Evolutionary conservation across 768 basidiomycete genomes (phyloP).

Genomic region (Saitozyma podzolica): DNA sequence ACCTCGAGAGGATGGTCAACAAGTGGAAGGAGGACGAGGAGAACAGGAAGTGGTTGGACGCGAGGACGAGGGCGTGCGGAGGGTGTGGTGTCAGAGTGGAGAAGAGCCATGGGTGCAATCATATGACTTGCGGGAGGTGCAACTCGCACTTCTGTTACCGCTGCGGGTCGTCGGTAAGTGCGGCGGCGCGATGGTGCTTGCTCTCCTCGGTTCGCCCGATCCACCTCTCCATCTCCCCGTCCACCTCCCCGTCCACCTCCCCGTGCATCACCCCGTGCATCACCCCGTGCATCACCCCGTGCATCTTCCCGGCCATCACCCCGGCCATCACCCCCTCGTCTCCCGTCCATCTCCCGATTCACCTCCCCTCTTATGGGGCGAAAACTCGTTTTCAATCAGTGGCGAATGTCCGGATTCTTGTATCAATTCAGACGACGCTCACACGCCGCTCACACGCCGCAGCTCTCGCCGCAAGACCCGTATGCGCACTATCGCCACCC

Average conservation of each 20-base stretch:
- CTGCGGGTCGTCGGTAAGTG: slow-evolving; percentile 26
- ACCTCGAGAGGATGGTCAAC: slow-evolving; percentile 63
- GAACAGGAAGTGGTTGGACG: slow-evolving; percentile 71
- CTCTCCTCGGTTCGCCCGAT: too few relatives aligned
- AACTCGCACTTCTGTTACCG: slow-evolving; percentile 41
- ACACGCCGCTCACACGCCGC: slow-evolving; percentile 13
- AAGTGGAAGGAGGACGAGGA: slow-evolving; percentile 71
- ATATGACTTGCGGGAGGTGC: slow-evolving; percentile 61
- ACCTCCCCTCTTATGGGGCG: background rate
- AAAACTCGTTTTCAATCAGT: too few relatives aligned
- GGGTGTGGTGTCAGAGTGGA: slow-evolving; percentile 70
- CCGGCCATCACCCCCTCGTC: too few relatives aligned
- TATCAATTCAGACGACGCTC: too few relatives aligned
- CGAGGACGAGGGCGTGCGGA: slow-evolving; percentile 66
- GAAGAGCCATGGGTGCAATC: slow-evolving; percentile 70
- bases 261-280: too few relatives aligned
- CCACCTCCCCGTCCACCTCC: too few relatives aligned
- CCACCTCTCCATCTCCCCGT: background rate
- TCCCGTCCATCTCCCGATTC: too few relatives aligned
- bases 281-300: background rate
- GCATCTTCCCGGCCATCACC: too few relatives aligned
- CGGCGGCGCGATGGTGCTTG: too few relatives aligned
- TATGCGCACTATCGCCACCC: slow-evolving; percentile 46
- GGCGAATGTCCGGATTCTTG: too few relatives aligned
- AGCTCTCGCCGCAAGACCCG: slow-evolving; percentile 45